Conservation (phyloP, 2,329 filamentous ascomycete species). For the Diaporthe humulicola region DNA sequence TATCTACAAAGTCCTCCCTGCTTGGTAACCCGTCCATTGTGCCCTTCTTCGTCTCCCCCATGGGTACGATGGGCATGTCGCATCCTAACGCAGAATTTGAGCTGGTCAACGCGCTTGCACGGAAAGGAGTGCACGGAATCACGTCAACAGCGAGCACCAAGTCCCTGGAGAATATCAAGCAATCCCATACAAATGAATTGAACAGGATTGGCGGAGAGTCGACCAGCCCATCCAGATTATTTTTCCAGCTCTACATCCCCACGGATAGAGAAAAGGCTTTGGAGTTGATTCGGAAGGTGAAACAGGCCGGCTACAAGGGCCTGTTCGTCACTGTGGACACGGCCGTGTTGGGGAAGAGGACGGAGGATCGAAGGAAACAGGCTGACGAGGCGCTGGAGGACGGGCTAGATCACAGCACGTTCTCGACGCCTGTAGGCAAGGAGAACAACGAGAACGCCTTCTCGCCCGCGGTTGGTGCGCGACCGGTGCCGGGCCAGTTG, state of each 20-base stretch:
- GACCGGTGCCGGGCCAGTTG: slow-evolving; percentile 34
- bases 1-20: slow-evolving; percentile 45
- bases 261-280: slow-evolving; percentile 50
- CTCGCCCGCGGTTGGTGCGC: slow-evolving; percentile 36
- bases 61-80: slow-evolving; percentile 58
- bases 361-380: slow-evolving; percentile 43
- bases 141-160: slow-evolving; percentile 41
- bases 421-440: neutral
- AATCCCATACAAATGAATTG: slow-evolving; percentile 49
- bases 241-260: slow-evolving; percentile 53
- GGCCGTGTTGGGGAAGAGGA: slow-evolving; percentile 41
- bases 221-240: slow-evolving; percentile 40
- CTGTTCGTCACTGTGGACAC: slow-evolving; percentile 55
- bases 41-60: slow-evolving; percentile 64
- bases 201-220: slow-evolving; percentile 45
- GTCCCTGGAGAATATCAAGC: slow-evolving; percentile 52
- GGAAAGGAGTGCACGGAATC: slow-evolving; percentile 59
- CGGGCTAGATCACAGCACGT: slow-evolving; percentile 34
- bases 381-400: slow-evolving; percentile 40
- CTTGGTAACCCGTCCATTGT: slow-evolving; percentile 60
- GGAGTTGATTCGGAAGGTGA: slow-evolving; percentile 49
- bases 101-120: slow-evolving; percentile 59
- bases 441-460: slow-evolving; percentile 36
- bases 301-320: slow-evolving; percentile 52
- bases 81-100: slow-evolving; percentile 59